phyloP scores from a whole-genome alignment of 164 flowering plant species.

The Brasenia schreberi region DNA sequence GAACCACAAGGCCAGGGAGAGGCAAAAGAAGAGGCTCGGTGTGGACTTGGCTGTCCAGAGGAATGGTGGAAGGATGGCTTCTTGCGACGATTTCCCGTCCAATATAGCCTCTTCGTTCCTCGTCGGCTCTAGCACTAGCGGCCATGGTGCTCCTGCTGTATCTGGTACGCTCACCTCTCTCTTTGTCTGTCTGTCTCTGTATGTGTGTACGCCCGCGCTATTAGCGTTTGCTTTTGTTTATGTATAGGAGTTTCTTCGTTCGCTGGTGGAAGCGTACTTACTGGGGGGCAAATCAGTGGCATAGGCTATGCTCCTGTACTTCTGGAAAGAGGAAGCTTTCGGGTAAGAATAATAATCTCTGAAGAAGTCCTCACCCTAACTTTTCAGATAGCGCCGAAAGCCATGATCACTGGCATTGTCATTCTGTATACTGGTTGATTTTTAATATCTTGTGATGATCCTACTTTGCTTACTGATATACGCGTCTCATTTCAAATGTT shows the following conservation, averaged over 20 bases:
- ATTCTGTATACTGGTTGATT: too few relatives aligned
- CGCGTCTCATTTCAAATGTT: too few relatives aligned
- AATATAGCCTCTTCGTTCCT: conserved; percentile 13
- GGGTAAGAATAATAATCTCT: conserved; percentile 28
- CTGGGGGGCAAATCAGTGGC: conserved; percentile 38
- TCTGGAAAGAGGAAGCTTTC: conserved; percentile 59
- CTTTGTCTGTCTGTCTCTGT: too few relatives aligned
- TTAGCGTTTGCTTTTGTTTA: background rate
- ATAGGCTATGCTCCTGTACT: conserved; percentile 46
- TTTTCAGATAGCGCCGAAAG: too few relatives aligned
- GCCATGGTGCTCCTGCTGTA: background rate
- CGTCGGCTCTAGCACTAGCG: background rate
- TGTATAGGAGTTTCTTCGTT: background rate
- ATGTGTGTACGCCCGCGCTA: too few relatives aligned
- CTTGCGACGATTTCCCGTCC: conserved; percentile 1
- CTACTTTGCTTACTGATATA: too few relatives aligned
- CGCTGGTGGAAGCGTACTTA: conserved; percentile 14
- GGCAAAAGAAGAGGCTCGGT: conserved; percentile 80
- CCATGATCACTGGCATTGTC: too few relatives aligned
- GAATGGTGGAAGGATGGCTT: background rate
- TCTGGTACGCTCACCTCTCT: background rate
- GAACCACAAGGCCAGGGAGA: conserved; percentile 92
- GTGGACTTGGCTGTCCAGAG: conserved; percentile 20
- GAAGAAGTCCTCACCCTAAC: too few relatives aligned
- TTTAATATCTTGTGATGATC: too few relatives aligned